These are phyloP conservation scores for Colletotrichum tamarilloi DNA, from an alignment of 2,329 filamentous ascomycete species.

Conservation along the genomic window DNA sequence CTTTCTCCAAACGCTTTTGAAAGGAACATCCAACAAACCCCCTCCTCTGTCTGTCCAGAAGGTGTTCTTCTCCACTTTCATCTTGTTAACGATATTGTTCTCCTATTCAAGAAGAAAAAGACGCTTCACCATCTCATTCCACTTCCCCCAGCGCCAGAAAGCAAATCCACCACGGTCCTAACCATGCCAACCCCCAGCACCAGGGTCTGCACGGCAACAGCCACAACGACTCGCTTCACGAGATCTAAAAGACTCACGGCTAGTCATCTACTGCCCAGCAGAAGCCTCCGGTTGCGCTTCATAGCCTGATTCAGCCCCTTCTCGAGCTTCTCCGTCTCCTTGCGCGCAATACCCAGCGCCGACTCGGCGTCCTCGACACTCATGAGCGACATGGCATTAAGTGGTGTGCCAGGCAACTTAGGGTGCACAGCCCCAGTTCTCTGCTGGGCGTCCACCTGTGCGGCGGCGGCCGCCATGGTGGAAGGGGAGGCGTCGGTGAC, in stretches of 20 bases:
- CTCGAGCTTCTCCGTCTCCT: conserved; percentile 72
- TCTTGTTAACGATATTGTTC: not conserved
- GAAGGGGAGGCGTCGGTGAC: conserved; percentile 15
- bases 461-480: conserved; percentile 10
- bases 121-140: not conserved
- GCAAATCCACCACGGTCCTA: conserved; percentile 33
- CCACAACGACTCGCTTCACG: conserved; percentile 32
- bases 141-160: conserved; percentile 5
- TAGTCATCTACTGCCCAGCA: conserved; percentile 47
- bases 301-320: conserved; percentile 70
- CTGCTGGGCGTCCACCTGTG: conserved; percentile 23
- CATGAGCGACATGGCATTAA: conserved; percentile 65
- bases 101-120: no score
- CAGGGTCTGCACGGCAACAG: conserved; percentile 36
- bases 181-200: conserved; percentile 35
- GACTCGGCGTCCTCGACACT: conserved; percentile 72
- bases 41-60: no score
- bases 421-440: not conserved
- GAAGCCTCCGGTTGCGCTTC: conserved; percentile 67
- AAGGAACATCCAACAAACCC: not conserved
- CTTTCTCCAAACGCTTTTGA: not conserved
- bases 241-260: conserved; percentile 25
- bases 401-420: conserved; percentile 42
- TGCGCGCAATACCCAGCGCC: conserved; percentile 61
- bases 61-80: no score